These are phyloP conservation scores for Bipolaris zeicola DNA, from an alignment of 2,329 filamentous ascomycete species.

Conservation along the genomic window DNA sequence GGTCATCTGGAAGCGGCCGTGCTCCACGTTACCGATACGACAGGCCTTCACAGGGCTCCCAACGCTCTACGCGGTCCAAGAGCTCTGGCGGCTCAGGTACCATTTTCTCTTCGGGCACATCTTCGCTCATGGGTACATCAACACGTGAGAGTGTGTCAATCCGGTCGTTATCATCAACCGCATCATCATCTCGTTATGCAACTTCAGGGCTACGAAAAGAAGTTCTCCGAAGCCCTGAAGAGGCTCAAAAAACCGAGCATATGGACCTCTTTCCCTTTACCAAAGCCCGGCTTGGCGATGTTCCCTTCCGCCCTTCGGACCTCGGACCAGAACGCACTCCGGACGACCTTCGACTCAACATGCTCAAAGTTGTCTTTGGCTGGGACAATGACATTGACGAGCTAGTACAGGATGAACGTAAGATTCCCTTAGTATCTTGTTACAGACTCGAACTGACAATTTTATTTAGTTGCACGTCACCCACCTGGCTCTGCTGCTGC, in stretches of 20 bases:
- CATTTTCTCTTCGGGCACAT: conserved; percentile 70
- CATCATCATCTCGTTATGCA: conserved; percentile 50
- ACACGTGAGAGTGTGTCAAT: conserved; percentile 63
- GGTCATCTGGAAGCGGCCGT: conserved; percentile 57
- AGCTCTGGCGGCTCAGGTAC: conserved; percentile 59
- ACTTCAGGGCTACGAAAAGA: conserved; percentile 81
- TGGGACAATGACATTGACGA: conserved; percentile 86
- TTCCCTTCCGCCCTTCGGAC: conserved; percentile 76
- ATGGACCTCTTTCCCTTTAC: conserved; percentile 87
- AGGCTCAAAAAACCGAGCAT: conserved; percentile 61
- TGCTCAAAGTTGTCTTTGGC: conserved; percentile 93
- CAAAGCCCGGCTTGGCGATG: conserved; percentile 77
- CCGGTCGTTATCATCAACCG: conserved; percentile 56
- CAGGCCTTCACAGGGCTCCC: conserved; percentile 40
- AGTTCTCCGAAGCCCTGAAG: conserved; percentile 76
- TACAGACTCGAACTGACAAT: conserved; percentile 20
- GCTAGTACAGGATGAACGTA: conserved; percentile 80
- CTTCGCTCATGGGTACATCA: conserved; percentile 50
- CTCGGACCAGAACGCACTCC: conserved; percentile 54
- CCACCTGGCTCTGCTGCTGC: conserved; percentile 73
- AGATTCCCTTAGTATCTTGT: conserved; percentile 28
- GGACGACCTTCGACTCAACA: conserved; percentile 83
- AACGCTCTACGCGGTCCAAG: conserved; percentile 34
- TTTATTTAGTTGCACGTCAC: conserved; percentile 66
- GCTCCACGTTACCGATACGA: conserved; percentile 55